These are phyloP conservation scores for Coelastrella sp. DNA, from an alignment of 139 green algal genomes.

Conservation along the genomic window DNA sequence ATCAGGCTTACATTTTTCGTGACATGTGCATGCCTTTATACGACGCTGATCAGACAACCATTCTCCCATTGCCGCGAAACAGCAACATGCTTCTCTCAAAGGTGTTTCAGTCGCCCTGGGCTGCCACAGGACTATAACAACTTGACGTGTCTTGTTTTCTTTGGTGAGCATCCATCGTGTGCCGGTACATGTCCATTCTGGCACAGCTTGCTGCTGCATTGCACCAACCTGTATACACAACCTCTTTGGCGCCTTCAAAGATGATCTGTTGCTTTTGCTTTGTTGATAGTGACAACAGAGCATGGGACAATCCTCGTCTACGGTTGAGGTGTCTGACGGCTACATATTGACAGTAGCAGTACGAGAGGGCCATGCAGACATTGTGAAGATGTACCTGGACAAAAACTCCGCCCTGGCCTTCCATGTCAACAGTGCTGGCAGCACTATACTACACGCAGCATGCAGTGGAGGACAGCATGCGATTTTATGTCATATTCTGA, in stretches of 20 bases:
- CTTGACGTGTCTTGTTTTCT: no score
- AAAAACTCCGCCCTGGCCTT: slow-evolving; percentile 26
- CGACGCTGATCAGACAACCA: no score
- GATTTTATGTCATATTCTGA: background rate
- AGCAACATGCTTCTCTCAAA: no score
- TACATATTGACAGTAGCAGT: slow-evolving; percentile 8
- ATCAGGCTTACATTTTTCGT: no score
- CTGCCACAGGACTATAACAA: no score
- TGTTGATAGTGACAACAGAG: background rate
- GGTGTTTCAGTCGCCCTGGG: no score
- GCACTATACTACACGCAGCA: slow-evolving; percentile 11
- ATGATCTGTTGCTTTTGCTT: background rate
- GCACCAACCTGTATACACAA: no score
- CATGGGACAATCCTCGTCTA: slow-evolving; percentile 20
- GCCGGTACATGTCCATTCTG: no score
- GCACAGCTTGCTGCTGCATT: no score
- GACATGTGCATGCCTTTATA: no score
- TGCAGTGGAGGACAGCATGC: slow-evolving; percentile 1
- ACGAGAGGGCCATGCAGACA: background rate
- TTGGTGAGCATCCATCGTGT: no score
- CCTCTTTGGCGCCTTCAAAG: background rate
- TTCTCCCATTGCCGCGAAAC: no score
- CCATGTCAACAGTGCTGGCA: slow-evolving; percentile 8
- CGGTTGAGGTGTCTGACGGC: slow-evolving; percentile 10
- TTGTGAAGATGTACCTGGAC: slow-evolving; percentile 20